Evolutionary conservation across 768 basidiomycete species (phyloP).

Genomic region (Phanerochaete carnosa): DNA sequence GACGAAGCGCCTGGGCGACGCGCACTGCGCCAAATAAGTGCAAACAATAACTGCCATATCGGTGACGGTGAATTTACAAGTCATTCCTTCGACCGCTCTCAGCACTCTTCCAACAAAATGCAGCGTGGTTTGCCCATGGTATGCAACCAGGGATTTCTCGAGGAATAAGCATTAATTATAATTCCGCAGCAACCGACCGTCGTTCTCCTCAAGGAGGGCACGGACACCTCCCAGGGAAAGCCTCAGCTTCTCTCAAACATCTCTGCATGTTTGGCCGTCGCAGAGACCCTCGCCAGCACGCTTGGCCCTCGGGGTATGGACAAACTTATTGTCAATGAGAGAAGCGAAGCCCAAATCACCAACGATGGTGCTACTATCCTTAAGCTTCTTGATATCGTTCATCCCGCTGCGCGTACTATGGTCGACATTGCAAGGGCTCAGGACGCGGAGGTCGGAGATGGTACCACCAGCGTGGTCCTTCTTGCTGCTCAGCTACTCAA

Average conservation of each 20-base stretch:
- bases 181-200: slow-evolving; percentile 88
- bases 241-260: slow-evolving; percentile 93
- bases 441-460: slow-evolving; percentile 98
- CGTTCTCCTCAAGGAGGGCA: slow-evolving; percentile 93
- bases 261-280: slow-evolving; percentile 90
- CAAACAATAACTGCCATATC: slow-evolving; percentile 12
- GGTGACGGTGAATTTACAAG: slow-evolving; percentile 3
- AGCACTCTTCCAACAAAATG: slow-evolving; percentile 48
- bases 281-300: slow-evolving; percentile 88
- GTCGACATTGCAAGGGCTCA: slow-evolving; percentile 98
- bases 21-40: slow-evolving; percentile 18
- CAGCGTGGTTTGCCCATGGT: slow-evolving; percentile 84
- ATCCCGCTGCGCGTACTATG: slow-evolving; percentile 95
- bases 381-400: slow-evolving; percentile 95
- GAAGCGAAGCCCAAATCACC: slow-evolving; percentile 97
- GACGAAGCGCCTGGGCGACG: slow-evolving; percentile 21
- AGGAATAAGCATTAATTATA: slow-evolving; percentile 11
- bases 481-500: slow-evolving; percentile 93
- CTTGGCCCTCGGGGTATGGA: slow-evolving; percentile 99
- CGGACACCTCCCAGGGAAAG: slow-evolving; percentile 93
- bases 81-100: background rate
- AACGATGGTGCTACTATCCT: slow-evolving; percentile 99
- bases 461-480: slow-evolving; percentile 94
- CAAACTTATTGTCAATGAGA: slow-evolving; percentile 90
- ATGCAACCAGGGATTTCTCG: slow-evolving; percentile 12